Percentiles rank a stretch among this genome's conserved stretches.
Evolutionary conservation across 257 asterid species (phyloP).

Genomic region (Ligustrum vulgare): DNA sequence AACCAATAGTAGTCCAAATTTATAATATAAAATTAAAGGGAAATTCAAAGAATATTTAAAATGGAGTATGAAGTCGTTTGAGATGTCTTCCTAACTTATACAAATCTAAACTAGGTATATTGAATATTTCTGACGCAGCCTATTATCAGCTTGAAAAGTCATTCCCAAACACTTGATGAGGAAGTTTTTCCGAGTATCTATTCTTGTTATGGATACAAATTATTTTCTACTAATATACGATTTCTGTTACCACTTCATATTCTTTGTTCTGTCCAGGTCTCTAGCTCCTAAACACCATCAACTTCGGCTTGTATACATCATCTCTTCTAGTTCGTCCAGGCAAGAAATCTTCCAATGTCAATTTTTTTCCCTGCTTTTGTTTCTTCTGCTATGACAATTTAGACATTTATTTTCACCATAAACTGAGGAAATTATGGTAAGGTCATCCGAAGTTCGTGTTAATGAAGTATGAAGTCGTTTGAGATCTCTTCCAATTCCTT

Average conservation of each 20-base stretch:
- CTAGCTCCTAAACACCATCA: conserved; percentile 86
- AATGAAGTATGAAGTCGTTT: not conserved
- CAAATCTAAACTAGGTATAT: not conserved
- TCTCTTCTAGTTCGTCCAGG: conserved; percentile 86
- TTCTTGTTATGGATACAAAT: conserved; percentile 3
- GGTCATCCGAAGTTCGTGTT: not conserved
- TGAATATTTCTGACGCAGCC: not conserved
- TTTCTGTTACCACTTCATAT: not conserved
- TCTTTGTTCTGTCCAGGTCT: conserved; percentile 53
- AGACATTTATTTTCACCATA: not conserved
- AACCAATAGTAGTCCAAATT: not conserved
- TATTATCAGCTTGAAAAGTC: not conserved
- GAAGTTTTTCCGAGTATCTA: no score
- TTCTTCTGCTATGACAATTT: not conserved
- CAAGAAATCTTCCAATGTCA: conserved; percentile 29
- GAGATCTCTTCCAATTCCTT: not conserved
- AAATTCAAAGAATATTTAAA: not conserved
- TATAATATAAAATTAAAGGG: not conserved
- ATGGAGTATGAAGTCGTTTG: not conserved
- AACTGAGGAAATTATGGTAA: not conserved
- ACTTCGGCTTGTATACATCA: conserved; percentile 85
- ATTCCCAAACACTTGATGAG: not conserved
- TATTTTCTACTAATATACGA: conserved; percentile 3
- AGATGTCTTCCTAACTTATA: no score
- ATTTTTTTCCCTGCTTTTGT: not conserved